Percentiles rank a stretch among this genome's conserved stretches.
Evolutionary conservation across 306 rosid species (phyloP).

Genomic region (Crotalaria pallida): DNA sequence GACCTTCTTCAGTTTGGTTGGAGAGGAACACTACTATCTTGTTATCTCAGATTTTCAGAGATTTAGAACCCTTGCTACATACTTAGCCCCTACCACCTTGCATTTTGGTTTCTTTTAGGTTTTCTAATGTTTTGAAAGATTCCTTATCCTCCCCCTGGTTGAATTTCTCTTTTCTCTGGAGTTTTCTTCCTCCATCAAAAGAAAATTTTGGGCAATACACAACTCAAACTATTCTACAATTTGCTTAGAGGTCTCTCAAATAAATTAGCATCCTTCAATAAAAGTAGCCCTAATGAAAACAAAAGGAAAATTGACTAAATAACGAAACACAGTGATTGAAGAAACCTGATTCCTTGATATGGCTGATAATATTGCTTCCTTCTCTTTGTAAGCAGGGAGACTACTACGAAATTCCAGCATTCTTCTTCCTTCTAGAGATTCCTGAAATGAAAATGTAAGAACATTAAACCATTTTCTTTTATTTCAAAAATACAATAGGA

Average conservation of each 20-base stretch:
- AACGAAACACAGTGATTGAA: constrained; percentile 17
- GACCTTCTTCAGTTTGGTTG: not conserved
- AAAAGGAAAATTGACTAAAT: not conserved
- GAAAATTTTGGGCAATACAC: not conserved
- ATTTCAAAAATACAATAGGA: too few relatives aligned
- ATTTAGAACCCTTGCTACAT: not conserved
- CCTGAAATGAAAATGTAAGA: constrained; percentile 40
- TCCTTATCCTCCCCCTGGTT: not conserved
- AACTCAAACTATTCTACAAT: not conserved
- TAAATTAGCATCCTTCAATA: not conserved
- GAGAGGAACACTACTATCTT: not conserved
- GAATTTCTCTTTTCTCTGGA: not conserved
- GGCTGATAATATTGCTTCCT: constrained; percentile 61
- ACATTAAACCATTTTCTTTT: constrained; percentile 9
- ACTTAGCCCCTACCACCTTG: not conserved
- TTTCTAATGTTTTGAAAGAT: not conserved
- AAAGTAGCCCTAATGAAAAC: not conserved
- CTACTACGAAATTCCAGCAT: constrained; percentile 71
- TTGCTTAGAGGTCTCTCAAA: not conserved
- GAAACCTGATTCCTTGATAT: constrained; percentile 76
- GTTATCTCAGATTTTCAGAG: not conserved
- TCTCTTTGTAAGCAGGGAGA: constrained; percentile 85
- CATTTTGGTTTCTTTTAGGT: not conserved
- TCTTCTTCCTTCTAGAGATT: constrained; percentile 68
- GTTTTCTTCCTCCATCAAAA: not conserved